Base-by-base conservation (phyloP, 2,329 filamentous ascomycete species). In the Sclerotinia spermophila region DNA sequence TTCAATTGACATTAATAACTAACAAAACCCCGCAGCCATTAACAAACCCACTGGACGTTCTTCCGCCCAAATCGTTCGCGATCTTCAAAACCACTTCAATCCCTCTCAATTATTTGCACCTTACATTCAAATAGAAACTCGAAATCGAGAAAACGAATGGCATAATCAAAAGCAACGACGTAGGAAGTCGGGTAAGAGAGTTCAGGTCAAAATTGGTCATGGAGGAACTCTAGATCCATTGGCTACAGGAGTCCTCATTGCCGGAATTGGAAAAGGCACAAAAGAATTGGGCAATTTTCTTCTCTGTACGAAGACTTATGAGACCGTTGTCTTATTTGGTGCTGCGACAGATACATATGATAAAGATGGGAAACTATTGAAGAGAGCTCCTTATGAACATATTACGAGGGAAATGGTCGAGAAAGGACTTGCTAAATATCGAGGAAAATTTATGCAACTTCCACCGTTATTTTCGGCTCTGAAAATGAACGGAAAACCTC, bases 311-410 rank as follows among this genome's bases (percentile, higher is more conserved):
- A 99, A 99, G 83, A 91, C 89, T 0, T 99, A 99, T 81, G 95
- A 98, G 81, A 90, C 93, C 0, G 87, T 94, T 5, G 87, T 98
- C 0, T 82, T 98, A 5, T 98, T 99, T 78, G 96, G 96, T 71
- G 93, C 92, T 13, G 93, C 91, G 77, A 97, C 95, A 60, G 96
- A 98, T 80, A 94, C 91, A 24, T 98, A 98, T 81, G 96, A 99
- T 79, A 86, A 89, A 21, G 86, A 92, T 11, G 96, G 96, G 30
- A 95, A 96, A 80, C 84, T 98, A 55, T 86, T 97, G 55, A 89
- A 88, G 74, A 88, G 89, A 76, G 90, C 89, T 53, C 84, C 87
- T 8, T 96, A 95, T 80, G 89, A 90, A 68, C 92, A 97, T 78
- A 86, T 99, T 72, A 97, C 94, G 10, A 87, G 86, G 69, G 89